These are phyloP conservation scores for Colletotrichum gloeosporioides DNA, from an alignment of 2,329 filamentous ascomycete genomes.

Conservation along the genomic window DNA sequence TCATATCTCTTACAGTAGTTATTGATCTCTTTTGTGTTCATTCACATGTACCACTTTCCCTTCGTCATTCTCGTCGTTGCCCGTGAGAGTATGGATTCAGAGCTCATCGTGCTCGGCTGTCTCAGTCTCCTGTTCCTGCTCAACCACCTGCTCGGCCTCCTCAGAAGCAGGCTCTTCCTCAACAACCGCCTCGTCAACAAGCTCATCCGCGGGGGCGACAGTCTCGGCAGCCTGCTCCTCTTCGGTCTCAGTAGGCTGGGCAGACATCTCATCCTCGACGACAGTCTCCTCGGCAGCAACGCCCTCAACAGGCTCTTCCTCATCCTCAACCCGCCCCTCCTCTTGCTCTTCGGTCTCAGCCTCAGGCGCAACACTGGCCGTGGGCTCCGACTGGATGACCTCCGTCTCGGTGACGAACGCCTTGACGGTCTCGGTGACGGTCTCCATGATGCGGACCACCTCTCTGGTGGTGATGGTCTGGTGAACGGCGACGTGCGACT, in stretches of 20 bases:
- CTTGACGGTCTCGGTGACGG: constrained; percentile 31
- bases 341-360: background rate
- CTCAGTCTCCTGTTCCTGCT: background rate
- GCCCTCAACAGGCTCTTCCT: background rate
- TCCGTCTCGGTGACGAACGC: constrained; percentile 31
- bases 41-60: background rate
- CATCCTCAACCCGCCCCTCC: background rate
- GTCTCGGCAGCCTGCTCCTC: background rate
- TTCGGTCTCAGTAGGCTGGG: background rate
- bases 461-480: constrained; percentile 33
- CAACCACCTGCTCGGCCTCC: background rate
- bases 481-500: constrained; percentile 8
- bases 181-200: background rate
- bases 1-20: background rate
- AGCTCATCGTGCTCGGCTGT: background rate
- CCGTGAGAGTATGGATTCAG: background rate
- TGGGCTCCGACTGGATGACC: constrained; percentile 4
- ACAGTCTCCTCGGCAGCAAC: background rate
- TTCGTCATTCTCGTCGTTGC: background rate
- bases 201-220: background rate
- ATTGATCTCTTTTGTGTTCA: background rate
- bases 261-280: background rate
- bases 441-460: constrained; percentile 38
- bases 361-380: background rate
- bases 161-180: background rate